phyloP scores from a whole-genome alignment of 2,329 filamentous ascomycete genomes.

The Scytalidium lignicola region DNA sequence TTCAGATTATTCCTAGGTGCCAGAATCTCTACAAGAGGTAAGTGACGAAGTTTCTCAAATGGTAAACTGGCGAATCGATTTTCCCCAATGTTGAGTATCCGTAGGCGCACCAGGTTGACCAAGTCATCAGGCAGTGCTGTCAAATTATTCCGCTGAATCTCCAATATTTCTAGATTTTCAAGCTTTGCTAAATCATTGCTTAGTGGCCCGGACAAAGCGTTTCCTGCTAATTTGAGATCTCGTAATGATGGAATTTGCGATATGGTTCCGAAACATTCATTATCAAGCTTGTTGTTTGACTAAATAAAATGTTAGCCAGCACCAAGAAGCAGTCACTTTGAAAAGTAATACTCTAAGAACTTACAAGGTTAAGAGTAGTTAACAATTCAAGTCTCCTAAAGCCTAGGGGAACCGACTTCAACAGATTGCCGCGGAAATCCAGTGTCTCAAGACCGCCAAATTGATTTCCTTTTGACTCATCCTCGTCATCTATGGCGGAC shows the following conservation, averaged over 20 bases:
- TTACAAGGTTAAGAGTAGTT: slow-evolving; percentile 75
- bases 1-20: slow-evolving; percentile 74
- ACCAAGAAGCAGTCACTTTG: background rate
- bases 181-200: slow-evolving; percentile 59
- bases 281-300: slow-evolving; percentile 77
- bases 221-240: slow-evolving; percentile 78
- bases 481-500: slow-evolving; percentile 54
- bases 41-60: slow-evolving; percentile 59
- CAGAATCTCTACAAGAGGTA: slow-evolving; percentile 69
- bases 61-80: slow-evolving; percentile 71
- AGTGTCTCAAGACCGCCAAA: slow-evolving; percentile 78
- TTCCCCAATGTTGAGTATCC: slow-evolving; percentile 72
- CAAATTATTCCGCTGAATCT: slow-evolving; percentile 76
- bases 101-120: slow-evolving; percentile 61
- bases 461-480: slow-evolving; percentile 64
- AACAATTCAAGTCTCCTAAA: slow-evolving; percentile 68
- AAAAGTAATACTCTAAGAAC: slow-evolving; percentile 21
- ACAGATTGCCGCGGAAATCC: slow-evolving; percentile 80
- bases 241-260: slow-evolving; percentile 66
- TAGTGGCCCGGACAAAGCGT: slow-evolving; percentile 65
- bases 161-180: slow-evolving; percentile 68
- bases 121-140: slow-evolving; percentile 64
- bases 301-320: slow-evolving; percentile 28
- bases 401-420: slow-evolving; percentile 69
- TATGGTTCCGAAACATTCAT: slow-evolving; percentile 66